A percentile compares a stretch with the other conserved stretches of the same genome.
These are phyloP conservation scores for Pterocarpus macrocarpus DNA, from an alignment of 306 rosid species.

Conservation along the genomic window DNA sequence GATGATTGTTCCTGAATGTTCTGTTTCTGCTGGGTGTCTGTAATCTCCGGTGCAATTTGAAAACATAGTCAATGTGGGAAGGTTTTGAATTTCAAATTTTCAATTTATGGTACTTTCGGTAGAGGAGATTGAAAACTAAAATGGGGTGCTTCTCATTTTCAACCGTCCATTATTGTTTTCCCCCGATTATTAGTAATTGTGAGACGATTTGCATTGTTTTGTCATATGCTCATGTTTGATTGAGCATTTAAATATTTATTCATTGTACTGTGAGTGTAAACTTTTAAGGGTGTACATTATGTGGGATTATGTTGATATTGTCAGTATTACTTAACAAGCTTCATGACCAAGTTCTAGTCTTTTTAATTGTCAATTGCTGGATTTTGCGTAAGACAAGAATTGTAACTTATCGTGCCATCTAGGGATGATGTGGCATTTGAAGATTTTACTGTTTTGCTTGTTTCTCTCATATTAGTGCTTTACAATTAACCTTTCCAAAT, in stretches of 20 bases:
- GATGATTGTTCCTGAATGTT: background rate
- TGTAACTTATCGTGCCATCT: background rate
- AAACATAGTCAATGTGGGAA: background rate
- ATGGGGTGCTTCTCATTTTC: constrained; percentile 18
- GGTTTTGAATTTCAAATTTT: background rate
- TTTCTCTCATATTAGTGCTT: background rate
- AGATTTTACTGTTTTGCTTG: background rate
- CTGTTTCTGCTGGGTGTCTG: background rate
- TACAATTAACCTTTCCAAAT: constrained; percentile 21
- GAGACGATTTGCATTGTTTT: constrained; percentile 4
- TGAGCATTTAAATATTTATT: constrained; percentile 3
- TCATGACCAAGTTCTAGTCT: background rate
- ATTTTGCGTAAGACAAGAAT: background rate
- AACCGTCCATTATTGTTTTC: background rate
- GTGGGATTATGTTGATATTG: background rate
- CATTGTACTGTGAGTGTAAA: background rate
- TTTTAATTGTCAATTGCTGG: constrained; percentile 1
- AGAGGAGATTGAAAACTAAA: constrained; percentile 15
- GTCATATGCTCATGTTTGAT: background rate
- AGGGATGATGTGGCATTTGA: background rate
- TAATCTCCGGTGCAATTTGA: background rate
- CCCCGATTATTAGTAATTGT: background rate
- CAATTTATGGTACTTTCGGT: background rate
- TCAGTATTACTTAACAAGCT: constrained; percentile 26
- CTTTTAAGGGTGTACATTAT: background rate